phyloP scores from a whole-genome alignment of 352 stramenopile species.

The Phytophthora tentaculata region DNA sequence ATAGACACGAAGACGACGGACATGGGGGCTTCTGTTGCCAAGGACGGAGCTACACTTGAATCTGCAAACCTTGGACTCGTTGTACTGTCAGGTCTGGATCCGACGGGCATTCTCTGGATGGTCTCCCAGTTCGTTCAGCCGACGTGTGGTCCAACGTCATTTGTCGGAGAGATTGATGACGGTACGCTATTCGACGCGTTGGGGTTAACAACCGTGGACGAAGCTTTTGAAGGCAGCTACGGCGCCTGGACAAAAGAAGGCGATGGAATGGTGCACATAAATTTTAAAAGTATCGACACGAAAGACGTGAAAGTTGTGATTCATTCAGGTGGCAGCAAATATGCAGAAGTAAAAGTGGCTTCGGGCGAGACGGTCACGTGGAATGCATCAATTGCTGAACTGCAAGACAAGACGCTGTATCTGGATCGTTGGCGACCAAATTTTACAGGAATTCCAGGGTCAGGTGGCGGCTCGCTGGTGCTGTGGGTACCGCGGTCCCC shows the following conservation, averaged over 20 bases:
- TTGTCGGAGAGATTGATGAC: slow-evolving; percentile 57
- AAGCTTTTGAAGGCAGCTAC: slow-evolving; percentile 49
- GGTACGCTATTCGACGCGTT: slow-evolving; percentile 37
- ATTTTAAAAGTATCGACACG: slow-evolving; percentile 40
- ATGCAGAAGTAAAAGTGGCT: slow-evolving; percentile 40
- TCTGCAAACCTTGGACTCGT: slow-evolving; percentile 51
- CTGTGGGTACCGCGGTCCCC: slow-evolving; percentile 47
- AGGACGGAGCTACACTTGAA: slow-evolving; percentile 42
- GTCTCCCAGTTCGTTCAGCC: slow-evolving; percentile 63
- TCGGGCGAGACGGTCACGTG: slow-evolving; percentile 39
- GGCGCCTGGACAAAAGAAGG: slow-evolving; percentile 48
- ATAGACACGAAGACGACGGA: slow-evolving; percentile 37
- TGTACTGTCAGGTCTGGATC: slow-evolving; percentile 50
- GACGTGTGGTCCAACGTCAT: slow-evolving; percentile 56
- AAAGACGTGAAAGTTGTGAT: slow-evolving; percentile 32
- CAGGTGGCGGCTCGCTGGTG: slow-evolving; percentile 42
- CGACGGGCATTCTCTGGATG: slow-evolving; percentile 50
- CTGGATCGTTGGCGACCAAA: slow-evolving; percentile 59
- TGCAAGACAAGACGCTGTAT: slow-evolving; percentile 63
- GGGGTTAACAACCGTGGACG: slow-evolving; percentile 32
- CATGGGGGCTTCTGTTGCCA: slow-evolving; percentile 37
- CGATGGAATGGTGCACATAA: slow-evolving; percentile 38
- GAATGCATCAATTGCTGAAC: slow-evolving; percentile 36
- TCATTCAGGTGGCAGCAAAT: slow-evolving; percentile 40
- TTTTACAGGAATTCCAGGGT: slow-evolving; percentile 38